Base-by-base conservation (phyloP, 257 asterid genomes). In the Nicotiana knightiana region DNA sequence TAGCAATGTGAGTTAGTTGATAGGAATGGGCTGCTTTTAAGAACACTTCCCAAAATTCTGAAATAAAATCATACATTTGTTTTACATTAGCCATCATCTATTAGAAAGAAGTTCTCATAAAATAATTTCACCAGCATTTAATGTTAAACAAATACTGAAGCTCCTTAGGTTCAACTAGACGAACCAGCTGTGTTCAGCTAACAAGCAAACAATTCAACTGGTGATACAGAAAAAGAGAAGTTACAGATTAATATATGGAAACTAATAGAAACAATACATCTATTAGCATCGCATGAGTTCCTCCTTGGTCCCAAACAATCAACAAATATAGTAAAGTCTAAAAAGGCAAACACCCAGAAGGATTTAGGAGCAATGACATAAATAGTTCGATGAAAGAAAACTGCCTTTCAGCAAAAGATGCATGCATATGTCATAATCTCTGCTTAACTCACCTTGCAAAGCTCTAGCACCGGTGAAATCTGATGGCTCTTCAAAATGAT, bases 381-480 rank as follows among this genome's bases (percentile, higher is more conserved):
- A 73, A 26, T 48, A 48, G 35, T 48, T 21, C 24, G 15, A 43
- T 73, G 5, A 73, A 24, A 75, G 39, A 28, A 75, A 75, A 51
- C 28, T 28, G 26, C 63, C 43, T 51, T 26, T 35, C 57, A 58
- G 53, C 12, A 18, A 68, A 77, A 55, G 79, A 65, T 46, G 35
- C 66, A 76, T 11, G 63, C 61, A 48, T 33, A 58, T 13, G 4
- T 54, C 24, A 11, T 71, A 80, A 37, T 43, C 12, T 48, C 63
- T 68, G 30, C 35, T 28, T 62, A 30, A 63, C 67, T 92, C 83
- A 96, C 99, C 96, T 93, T 92, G 87, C 98, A 96, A 33, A 91
- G 86, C 91, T 96, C 99, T 59, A 96, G 88, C 83, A 94, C 87
- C 32, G 98, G 97, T 79, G 94, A 89, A 54, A 96, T 92, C 2